Percentiles rank a stretch among this genome's conserved stretches.
Conservation (phyloP, 805 yeast species). For the Phaffomyces opuntiae region DNA sequence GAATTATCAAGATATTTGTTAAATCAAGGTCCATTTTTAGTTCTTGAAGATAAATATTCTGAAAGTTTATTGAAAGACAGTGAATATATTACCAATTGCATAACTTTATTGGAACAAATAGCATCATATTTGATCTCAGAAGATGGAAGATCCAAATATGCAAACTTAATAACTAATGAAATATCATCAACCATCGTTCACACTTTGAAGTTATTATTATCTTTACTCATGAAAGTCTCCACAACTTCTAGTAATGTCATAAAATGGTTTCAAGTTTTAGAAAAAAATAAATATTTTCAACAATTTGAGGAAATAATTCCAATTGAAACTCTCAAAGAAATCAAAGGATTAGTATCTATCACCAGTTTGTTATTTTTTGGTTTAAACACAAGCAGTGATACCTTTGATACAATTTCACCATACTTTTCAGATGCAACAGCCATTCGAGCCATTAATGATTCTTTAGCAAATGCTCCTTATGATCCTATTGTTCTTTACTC, state of each 20-base stretch:
- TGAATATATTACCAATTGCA: constrained; percentile 19
- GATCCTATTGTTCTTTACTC: constrained; percentile 51
- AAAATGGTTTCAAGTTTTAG: constrained; percentile 53
- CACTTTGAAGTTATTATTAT: constrained; percentile 32
- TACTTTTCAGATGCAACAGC: constrained; percentile 34
- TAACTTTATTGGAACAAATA: constrained; percentile 10
- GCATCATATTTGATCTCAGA: constrained; percentile 1
- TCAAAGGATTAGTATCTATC: constrained; percentile 42
- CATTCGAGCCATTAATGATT: constrained; percentile 34
- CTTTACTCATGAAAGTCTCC: constrained; percentile 33
- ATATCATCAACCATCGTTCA: constrained; percentile 28
- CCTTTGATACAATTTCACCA: constrained; percentile 31
- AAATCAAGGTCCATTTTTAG: constrained; percentile 19
- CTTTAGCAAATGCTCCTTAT: constrained; percentile 29
- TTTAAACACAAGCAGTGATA: constrained; percentile 41
- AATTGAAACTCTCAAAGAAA: constrained; percentile 17
- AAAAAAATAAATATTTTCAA: constrained; percentile 21
- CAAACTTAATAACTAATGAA: constrained; percentile 24
- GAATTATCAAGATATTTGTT: constrained; percentile 30
- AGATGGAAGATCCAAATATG: constrained; percentile 7
- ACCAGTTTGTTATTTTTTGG: constrained; percentile 50
- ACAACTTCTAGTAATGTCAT: constrained; percentile 28
- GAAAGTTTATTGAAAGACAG: constrained; percentile 16
- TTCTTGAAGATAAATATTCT: constrained; percentile 18
- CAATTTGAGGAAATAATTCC: constrained; percentile 12